phyloP scores from a whole-genome alignment of 208 protist species.

The Leishmania guyanensis region DNA sequence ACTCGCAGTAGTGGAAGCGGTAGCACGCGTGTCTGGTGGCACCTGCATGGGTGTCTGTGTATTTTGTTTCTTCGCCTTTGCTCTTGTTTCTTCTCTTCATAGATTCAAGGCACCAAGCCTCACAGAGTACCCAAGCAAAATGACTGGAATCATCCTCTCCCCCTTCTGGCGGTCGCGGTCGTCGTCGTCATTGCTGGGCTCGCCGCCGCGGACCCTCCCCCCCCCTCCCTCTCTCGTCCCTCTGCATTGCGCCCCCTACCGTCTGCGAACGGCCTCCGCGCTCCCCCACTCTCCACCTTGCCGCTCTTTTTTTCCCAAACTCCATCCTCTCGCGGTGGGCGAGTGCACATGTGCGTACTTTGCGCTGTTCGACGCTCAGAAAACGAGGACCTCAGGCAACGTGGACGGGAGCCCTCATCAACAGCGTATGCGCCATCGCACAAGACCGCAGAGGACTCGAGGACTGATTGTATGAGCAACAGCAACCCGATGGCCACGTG shows the following conservation, averaged over 20 bases:
- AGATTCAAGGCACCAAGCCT: neutral
- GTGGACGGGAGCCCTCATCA: neutral
- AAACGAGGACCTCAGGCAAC: neutral
- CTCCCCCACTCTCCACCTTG: neutral
- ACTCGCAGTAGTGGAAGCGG: neutral
- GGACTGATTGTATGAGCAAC: neutral
- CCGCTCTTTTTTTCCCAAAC: neutral
- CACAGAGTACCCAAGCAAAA: neutral
- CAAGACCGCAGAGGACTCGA: slow-evolving; percentile 1
- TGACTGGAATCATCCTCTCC: neutral
- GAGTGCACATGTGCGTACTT: neutral
- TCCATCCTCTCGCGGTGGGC: neutral
- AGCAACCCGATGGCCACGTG: neutral
- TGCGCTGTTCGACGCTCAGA: neutral
- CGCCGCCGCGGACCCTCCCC: neutral
- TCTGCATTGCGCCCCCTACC: neutral
- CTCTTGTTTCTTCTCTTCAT: neutral
- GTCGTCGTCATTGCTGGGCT: neutral
- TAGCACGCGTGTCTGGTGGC: neutral
- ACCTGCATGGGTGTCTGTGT: neutral
- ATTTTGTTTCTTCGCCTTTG: too few species aligned
- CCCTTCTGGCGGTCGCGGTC: neutral
- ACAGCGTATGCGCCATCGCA: slow-evolving; percentile 1
- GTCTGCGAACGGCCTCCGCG: neutral
- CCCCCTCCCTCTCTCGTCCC: neutral